phyloP scores from a whole-genome alignment of 768 basidiomycete species.

The Tylopilus cervinicoccineus region DNA sequence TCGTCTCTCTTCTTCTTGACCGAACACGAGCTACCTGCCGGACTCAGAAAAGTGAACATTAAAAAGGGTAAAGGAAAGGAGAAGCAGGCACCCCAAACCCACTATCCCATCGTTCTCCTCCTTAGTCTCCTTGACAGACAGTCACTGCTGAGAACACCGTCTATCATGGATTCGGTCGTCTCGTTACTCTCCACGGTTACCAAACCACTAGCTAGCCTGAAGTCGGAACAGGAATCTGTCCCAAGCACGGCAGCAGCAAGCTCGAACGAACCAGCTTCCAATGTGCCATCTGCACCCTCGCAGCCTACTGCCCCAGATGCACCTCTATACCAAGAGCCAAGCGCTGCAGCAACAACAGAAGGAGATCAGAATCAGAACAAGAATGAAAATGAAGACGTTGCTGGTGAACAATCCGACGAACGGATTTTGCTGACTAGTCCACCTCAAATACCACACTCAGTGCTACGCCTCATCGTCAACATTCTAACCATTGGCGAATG shows the following conservation, averaged over 20 bases:
- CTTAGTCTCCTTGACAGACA: conserved; percentile 86
- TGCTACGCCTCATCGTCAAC: conserved; percentile 92
- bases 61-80: conserved; percentile 98
- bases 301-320: conserved; percentile 8
- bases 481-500: conserved; percentile 98
- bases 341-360: conserved; percentile 9
- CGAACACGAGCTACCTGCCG: conserved; percentile 88
- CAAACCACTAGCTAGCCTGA: conserved; percentile 68
- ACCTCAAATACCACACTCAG: conserved; percentile 80
- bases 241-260: conserved; percentile 18
- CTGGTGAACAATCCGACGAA: conserved; percentile 29
- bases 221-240: conserved; percentile 39
- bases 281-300: conserved; percentile 2
- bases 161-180: conserved; percentile 92
- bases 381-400: conserved; percentile 18
- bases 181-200: conserved; percentile 85
- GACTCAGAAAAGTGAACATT: conserved; percentile 59
- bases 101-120: conserved; percentile 89
- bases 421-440: conserved; percentile 61
- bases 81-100: conserved; percentile 71
- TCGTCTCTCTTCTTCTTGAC: conserved; percentile 93
- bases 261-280: conserved; percentile 13
- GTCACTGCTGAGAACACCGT: conserved; percentile 77
- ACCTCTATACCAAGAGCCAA: conserved; percentile 13
- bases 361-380: conserved; percentile 22